These are phyloP conservation scores for Dioszegia aurantiaca DNA, from an alignment of 768 basidiomycete species.

Conservation along the genomic window DNA sequence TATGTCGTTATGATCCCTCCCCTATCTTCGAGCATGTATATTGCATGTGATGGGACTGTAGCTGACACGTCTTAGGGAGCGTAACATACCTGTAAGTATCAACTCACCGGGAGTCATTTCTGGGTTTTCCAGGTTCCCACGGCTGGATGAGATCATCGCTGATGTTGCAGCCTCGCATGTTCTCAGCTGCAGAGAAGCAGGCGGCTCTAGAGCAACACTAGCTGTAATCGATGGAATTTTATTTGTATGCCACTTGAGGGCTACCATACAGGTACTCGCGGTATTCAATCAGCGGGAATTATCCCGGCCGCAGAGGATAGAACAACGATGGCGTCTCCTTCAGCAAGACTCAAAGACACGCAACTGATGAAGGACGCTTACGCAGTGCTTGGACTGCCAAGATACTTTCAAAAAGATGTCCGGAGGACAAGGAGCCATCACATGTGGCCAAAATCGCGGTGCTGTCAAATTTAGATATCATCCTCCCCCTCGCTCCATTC, in stretches of 20 bases:
- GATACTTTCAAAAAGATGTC: too few relatives aligned
- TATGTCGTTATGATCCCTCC: constrained; percentile 55
- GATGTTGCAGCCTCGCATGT: constrained; percentile 46
- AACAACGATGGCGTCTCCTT: too few relatives aligned
- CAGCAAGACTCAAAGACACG: too few relatives aligned
- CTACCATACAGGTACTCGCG: not conserved
- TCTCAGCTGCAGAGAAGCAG: constrained; percentile 45
- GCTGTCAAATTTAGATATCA: too few relatives aligned
- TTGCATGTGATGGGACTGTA: not conserved
- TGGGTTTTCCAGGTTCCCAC: not conserved
- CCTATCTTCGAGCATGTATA: not conserved
- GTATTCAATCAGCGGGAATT: too few relatives aligned
- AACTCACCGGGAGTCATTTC: not conserved
- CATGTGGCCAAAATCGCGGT: too few relatives aligned
- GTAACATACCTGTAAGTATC: constrained; percentile 52
- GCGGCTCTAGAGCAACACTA: constrained; percentile 29
- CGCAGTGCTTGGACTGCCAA: too few relatives aligned
- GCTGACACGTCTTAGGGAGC: constrained; percentile 49
- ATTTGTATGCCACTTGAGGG: not conserved
- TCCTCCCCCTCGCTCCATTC: too few relatives aligned
- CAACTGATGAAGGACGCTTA: too few relatives aligned
- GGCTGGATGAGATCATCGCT: not conserved
- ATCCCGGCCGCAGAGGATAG: too few relatives aligned
- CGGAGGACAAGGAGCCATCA: too few relatives aligned
- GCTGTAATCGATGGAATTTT: not conserved